Percentiles rank a stretch among this genome's conserved stretches.
Evolutionary conservation across 2,329 filamentous ascomycete species (phyloP).

Genomic region (Shiraia sp.): DNA sequence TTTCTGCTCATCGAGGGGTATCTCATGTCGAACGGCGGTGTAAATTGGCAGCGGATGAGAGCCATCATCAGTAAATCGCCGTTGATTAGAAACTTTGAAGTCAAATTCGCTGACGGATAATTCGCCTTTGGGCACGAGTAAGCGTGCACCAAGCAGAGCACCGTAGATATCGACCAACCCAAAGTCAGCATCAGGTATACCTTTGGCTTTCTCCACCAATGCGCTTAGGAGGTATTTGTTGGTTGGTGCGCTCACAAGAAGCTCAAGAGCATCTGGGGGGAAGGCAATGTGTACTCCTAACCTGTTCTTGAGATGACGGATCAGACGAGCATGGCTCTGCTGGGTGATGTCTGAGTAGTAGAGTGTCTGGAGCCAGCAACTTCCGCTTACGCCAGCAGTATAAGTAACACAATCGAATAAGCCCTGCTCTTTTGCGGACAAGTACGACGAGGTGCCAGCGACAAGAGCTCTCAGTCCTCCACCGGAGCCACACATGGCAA

Average conservation of each 20-base stretch:
- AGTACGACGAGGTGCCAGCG: conserved; percentile 83
- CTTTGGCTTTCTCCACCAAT: conserved; percentile 87
- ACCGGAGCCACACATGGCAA: conserved; percentile 92
- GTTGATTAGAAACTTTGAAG: conserved; percentile 89
- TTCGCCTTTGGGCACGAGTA: conserved; percentile 86
- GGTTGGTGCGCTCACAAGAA: conserved; percentile 85
- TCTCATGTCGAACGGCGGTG: conserved; percentile 92
- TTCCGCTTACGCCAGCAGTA: conserved; percentile 92
- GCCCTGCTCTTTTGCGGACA: conserved; percentile 82
- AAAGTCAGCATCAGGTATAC: conserved; percentile 77
- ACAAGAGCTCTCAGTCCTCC: conserved; percentile 89
- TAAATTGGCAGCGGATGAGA: conserved; percentile 91
- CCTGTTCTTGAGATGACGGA: conserved; percentile 84
- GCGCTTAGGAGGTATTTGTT: conserved; percentile 90
- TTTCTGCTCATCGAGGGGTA: conserved; percentile 65
- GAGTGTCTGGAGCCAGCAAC: conserved; percentile 90
- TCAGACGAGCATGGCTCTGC: conserved; percentile 68
- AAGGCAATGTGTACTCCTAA: conserved; percentile 90
- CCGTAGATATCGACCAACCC: conserved; percentile 95
- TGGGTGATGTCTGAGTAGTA: conserved; percentile 80
- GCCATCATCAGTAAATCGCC: conserved; percentile 73
- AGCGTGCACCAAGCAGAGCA: conserved; percentile 77
- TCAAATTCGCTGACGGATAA: conserved; percentile 75
- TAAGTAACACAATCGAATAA: conserved; percentile 95
- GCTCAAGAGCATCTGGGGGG: conserved; percentile 78